phyloP scores from a whole-genome alignment of 257 asterid genomes.

The Sherardia arvensis region DNA sequence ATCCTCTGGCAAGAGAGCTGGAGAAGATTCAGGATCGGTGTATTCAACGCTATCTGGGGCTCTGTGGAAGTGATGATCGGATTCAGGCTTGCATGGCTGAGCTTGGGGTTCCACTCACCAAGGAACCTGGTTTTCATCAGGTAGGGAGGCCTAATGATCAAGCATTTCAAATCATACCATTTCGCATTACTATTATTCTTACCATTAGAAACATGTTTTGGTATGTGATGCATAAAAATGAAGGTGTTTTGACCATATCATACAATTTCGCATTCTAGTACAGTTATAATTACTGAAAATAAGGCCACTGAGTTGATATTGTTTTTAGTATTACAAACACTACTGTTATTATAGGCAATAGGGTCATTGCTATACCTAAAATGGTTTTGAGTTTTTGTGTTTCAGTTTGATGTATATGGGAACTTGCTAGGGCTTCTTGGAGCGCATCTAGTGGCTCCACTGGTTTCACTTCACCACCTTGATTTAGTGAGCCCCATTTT shows the following conservation, averaged over 20 bases:
- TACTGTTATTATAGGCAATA: neutral
- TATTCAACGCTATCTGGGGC: slow-evolving; percentile 57
- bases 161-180: neutral
- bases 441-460: slow-evolving; percentile 77
- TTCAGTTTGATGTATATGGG: slow-evolving; percentile 92
- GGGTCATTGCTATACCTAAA: neutral
- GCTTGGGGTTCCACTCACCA: slow-evolving; percentile 78
- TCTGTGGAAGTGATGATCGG: slow-evolving; percentile 78
- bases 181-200: neutral
- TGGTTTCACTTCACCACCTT: slow-evolving; percentile 81
- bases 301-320: neutral
- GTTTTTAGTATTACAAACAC: too few relatives aligned
- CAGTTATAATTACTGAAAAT: neutral
- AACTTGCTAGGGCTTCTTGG: slow-evolving; percentile 73
- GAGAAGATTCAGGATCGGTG: slow-evolving; percentile 80
- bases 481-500: slow-evolving; percentile 80
- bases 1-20: slow-evolving; percentile 64
- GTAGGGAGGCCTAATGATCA: slow-evolving; percentile 19
- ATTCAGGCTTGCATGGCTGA: slow-evolving; percentile 90
- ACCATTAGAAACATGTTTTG: too few relatives aligned
- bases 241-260: too few relatives aligned
- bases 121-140: slow-evolving; percentile 78
- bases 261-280: too few relatives aligned
- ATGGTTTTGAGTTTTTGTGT: neutral
- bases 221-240: neutral